These are phyloP conservation scores for Nicotiana tomentosiformis DNA, from an alignment of 257 asterid genomes.

Conservation along the genomic window DNA sequence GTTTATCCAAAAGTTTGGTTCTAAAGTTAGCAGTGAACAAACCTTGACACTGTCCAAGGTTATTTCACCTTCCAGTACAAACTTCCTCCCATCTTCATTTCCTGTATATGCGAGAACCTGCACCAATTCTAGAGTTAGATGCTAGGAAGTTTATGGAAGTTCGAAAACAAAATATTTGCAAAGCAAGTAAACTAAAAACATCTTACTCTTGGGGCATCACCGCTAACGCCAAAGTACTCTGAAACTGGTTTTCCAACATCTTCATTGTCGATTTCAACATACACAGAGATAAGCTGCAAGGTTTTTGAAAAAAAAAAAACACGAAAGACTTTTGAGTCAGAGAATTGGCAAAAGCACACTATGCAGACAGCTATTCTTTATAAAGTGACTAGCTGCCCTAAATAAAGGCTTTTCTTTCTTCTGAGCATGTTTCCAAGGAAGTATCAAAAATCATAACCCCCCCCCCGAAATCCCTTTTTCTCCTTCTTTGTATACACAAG, in stretches of 20 bases:
- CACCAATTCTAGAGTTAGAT: slow-evolving; percentile 16
- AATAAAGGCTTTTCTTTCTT: neutral
- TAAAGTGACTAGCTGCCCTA: neutral
- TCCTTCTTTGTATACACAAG: neutral
- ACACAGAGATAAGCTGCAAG: slow-evolving; percentile 65
- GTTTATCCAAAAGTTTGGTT: neutral
- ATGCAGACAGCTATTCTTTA: neutral
- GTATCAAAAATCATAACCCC: neutral
- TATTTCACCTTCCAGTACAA: slow-evolving; percentile 68
- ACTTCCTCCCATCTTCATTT: slow-evolving; percentile 82
- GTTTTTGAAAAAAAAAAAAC: neutral
- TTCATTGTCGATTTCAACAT: slow-evolving; percentile 69
- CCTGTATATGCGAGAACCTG: slow-evolving; percentile 94
- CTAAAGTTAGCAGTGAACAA: slow-evolving; percentile 5
- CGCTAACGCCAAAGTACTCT: slow-evolving; percentile 73
- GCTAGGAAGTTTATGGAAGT: neutral
- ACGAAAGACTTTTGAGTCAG: slow-evolving; percentile 1
- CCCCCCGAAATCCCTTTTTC: neutral
- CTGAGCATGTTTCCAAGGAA: neutral
- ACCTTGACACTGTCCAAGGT: slow-evolving; percentile 65
- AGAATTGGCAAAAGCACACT: neutral
- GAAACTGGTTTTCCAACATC: slow-evolving; percentile 82
- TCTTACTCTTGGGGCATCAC: slow-evolving; percentile 57
- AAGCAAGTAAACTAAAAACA: neutral
- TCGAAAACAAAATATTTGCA: neutral